These are phyloP conservation scores for Adansonia gregorii DNA, from an alignment of 441 rosid genomes.

Conservation along the genomic window DNA sequence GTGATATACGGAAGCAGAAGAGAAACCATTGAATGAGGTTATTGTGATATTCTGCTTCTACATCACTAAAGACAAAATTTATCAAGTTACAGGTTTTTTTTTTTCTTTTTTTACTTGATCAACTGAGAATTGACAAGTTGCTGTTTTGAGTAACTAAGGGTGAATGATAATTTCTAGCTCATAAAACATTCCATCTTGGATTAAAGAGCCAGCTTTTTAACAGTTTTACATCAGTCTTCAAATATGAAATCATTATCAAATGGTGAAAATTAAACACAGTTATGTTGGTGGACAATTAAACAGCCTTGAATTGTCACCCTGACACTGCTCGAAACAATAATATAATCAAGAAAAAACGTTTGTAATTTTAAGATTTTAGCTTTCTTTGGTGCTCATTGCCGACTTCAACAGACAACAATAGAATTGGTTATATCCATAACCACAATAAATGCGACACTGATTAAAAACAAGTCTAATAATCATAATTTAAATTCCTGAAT, in stretches of 20 bases:
- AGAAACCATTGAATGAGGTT: neutral
- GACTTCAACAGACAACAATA: too few species aligned
- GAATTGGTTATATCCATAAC: too few species aligned
- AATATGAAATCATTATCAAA: neutral
- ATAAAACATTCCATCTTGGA: neutral
- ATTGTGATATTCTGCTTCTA: neutral
- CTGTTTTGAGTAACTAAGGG: neutral
- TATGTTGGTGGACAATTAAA: neutral
- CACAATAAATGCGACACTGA: too few species aligned
- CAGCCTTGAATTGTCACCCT: neutral
- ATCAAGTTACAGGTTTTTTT: neutral
- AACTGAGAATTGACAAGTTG: neutral
- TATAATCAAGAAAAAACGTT: too few species aligned
- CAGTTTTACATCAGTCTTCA: neutral
- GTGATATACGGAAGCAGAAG: neutral
- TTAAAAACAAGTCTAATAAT: too few species aligned
- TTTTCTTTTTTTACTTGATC: neutral
- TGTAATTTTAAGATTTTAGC: too few species aligned
- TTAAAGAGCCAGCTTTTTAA: neutral
- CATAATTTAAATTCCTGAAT: too few species aligned
- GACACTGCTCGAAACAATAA: neutral
- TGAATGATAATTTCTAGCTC: neutral
- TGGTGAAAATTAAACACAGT: neutral
- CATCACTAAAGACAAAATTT: conserved; percentile 16
- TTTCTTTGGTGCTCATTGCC: too few species aligned